Base-by-base conservation (phyloP, 2,329 filamentous ascomycete genomes). In the Elsinoe perseae region DNA sequence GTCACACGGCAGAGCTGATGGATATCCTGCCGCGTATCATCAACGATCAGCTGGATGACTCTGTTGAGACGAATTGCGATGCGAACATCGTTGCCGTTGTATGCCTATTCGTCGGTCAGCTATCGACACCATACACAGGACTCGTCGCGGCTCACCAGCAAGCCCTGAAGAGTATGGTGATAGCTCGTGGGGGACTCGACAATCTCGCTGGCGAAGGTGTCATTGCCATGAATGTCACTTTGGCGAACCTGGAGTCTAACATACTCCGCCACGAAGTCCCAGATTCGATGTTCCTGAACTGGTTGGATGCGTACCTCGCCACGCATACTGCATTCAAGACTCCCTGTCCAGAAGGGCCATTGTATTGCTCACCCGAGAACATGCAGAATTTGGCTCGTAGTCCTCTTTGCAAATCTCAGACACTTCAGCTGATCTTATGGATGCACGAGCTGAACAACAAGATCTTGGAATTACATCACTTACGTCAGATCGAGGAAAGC, bases 11-110 rank as follows among this genome's bases (percentile, higher is more conserved):
- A n/a, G 44, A 38, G 8, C 34, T 60, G 20, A 52, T 54, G 14
- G 54, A 54, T 6, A 40, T 56, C 16, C 36, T 56, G 7, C 46
- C 57, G 3, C 36, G 56, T 0, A 58, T 69, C 58, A 64, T 68
- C 56, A 64, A 66, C 23, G 48, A 64, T 21, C 61, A 62, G 38
- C 56, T 69, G 30, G 53, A 56, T 12, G 62, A 68, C 55, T 59
- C 60, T 38, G 60, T 58, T 25, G 42, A 46, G 9, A 8, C 6
- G 18, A 61, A 58, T 12, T 58, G 58, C 16, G 67, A 68, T 50
- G 59, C 58, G 7, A 68, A 65, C 8, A 63, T 69, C n/a, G 61
- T 68, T 4, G 60, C 67, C 10, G 65, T 69, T 2, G 40, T 69
- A 18, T 64, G 68, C 7, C 50, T 68, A 0, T 54, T 69, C 1